Conservation (phyloP, 345 rosid genomes). For the Balakata baccata region DNA sequence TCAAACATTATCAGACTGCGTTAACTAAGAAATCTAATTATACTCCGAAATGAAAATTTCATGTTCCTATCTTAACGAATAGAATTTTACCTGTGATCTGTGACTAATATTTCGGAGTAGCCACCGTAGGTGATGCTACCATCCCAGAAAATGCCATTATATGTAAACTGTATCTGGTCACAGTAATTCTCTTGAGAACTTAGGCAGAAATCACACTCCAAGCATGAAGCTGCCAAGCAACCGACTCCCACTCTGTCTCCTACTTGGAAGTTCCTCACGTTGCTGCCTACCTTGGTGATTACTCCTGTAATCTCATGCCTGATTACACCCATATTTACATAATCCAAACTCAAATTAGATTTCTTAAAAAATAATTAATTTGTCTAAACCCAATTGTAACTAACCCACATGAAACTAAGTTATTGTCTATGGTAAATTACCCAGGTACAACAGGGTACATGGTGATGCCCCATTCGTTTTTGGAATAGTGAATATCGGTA, state of each 20-base stretch:
- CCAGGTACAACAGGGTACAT: conserved; percentile 81
- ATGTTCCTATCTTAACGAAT: too few relatives aligned
- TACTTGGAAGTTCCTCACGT: conserved; percentile 41
- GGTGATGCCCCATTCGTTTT: conserved; percentile 79
- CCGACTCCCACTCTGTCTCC: conserved; percentile 66
- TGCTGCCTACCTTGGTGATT: conserved; percentile 40
- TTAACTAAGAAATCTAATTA: too few relatives aligned
- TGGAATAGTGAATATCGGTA: conserved; percentile 64
- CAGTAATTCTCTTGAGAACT: conserved; percentile 55
- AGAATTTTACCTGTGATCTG: conserved; percentile 48
- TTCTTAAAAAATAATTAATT: too few relatives aligned
- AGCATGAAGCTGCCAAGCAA: conserved; percentile 53
- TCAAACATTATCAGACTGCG: background rate
- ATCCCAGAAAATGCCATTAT: conserved; percentile 63
- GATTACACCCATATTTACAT: background rate
- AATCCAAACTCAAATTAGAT: background rate
- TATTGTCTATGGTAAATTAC: conserved; percentile 23
- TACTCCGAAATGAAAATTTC: too few relatives aligned
- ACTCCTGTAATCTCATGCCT: conserved; percentile 63
- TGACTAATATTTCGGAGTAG: conserved; percentile 51
- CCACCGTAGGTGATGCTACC: conserved; percentile 59
- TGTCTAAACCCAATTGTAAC: too few relatives aligned
- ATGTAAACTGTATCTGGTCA: conserved; percentile 44
- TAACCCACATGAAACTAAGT: background rate
- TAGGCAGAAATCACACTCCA: conserved; percentile 51